Evolutionary conservation across 108 stramenopile species (phyloP).

Genomic region (Pseudonitzschia pungens): DNA sequence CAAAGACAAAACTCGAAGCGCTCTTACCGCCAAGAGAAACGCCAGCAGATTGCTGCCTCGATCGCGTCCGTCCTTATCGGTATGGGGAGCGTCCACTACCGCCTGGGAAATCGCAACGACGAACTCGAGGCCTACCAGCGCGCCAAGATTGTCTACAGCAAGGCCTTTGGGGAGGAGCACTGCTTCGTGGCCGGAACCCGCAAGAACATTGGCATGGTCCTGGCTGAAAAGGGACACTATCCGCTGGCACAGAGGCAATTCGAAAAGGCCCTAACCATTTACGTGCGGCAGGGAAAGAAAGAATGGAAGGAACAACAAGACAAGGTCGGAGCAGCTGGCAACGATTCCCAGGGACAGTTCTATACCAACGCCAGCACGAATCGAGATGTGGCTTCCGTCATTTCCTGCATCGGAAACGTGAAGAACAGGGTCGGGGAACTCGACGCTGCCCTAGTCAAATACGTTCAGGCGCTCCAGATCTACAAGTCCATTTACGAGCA

Average conservation of each 20-base stretch:
- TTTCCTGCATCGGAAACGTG: slow-evolving; percentile 84
- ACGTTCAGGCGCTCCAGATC: slow-evolving; percentile 65
- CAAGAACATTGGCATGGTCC: slow-evolving; percentile 84
- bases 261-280: slow-evolving; percentile 62
- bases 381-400: slow-evolving; percentile 77
- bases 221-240: slow-evolving; percentile 74
- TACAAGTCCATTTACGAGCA: slow-evolving; percentile 53
- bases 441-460: slow-evolving; percentile 64
- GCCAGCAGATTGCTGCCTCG: slow-evolving; percentile 34
- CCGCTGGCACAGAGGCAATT: slow-evolving; percentile 66
- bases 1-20: not conserved
- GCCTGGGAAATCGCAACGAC: slow-evolving; percentile 64
- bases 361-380: slow-evolving; percentile 36
- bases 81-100: slow-evolving; percentile 78
- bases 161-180: slow-evolving; percentile 64
- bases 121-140: slow-evolving; percentile 69
- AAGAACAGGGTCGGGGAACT: slow-evolving; percentile 75
- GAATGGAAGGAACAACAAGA: not conserved
- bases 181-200: slow-evolving; percentile 74
- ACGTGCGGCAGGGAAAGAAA: slow-evolving; percentile 42
- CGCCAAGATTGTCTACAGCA: slow-evolving; percentile 58
- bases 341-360: too few relatives aligned
- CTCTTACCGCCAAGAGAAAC: not conserved
- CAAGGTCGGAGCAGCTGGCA: too few relatives aligned
- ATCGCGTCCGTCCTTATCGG: slow-evolving; percentile 70